Percentiles rank a stretch among this genome's conserved stretches.
Conservation (phyloP, 106 monocot species). For the Narthecium ossifragum region DNA sequence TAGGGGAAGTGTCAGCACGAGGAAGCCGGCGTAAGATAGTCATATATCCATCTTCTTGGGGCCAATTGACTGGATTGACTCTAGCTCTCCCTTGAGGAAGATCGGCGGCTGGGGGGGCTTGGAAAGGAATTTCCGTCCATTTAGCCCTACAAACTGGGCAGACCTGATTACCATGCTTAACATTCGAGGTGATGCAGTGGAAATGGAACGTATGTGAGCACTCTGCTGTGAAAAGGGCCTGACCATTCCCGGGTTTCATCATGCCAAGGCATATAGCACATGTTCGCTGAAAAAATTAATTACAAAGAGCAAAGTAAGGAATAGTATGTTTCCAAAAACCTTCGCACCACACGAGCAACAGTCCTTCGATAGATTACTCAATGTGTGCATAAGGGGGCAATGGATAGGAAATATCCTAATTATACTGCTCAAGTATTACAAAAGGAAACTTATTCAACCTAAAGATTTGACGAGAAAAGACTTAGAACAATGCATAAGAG, state of each 20-base stretch:
- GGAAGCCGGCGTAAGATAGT: slow-evolving; percentile 37
- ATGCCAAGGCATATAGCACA: slow-evolving; percentile 77
- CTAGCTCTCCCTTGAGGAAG: slow-evolving; percentile 32
- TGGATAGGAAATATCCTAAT: no score
- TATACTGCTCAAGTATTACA: no score
- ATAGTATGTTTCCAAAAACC: no score
- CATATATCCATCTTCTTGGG: slow-evolving; percentile 43
- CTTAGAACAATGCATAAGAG: no score
- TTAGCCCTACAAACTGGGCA: slow-evolving; percentile 87
- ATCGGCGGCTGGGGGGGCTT: slow-evolving; percentile 33
- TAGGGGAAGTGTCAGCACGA: slow-evolving; percentile 3
- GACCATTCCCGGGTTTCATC: slow-evolving; percentile 84
- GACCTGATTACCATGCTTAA: slow-evolving; percentile 64
- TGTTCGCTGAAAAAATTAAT: slow-evolving; percentile 33
- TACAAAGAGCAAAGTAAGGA: no score
- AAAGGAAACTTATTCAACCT: no score
- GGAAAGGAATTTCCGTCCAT: slow-evolving; percentile 90
- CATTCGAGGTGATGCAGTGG: slow-evolving; percentile 80
- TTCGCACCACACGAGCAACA: no score
- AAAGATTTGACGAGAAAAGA: no score
- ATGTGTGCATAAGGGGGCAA: no score
- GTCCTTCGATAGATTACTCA: no score
- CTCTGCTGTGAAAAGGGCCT: slow-evolving; percentile 89
- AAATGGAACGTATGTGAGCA: slow-evolving; percentile 93
- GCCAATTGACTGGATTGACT: slow-evolving; percentile 50